Evolutionary conservation across 108 stramenopile genomes (phyloP).

Genomic region (Nitzschia inconspicua): DNA sequence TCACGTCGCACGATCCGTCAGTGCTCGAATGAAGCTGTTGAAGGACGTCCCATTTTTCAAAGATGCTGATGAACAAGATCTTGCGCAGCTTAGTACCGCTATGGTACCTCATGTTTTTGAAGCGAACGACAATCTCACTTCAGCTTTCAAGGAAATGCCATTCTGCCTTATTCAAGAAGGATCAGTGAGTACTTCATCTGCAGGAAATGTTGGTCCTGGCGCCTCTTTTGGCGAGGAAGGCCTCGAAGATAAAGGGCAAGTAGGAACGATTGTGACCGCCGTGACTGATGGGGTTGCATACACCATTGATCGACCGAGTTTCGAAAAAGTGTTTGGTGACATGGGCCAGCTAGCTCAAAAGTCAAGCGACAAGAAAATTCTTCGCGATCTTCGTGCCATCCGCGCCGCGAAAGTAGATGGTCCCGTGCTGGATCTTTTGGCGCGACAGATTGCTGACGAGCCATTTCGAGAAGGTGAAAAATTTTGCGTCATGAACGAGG

Average conservation of each 20-base stretch:
- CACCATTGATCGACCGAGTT: constrained; percentile 41
- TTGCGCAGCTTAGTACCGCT: constrained; percentile 51
- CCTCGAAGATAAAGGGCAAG: constrained; percentile 42
- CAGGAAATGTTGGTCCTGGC: constrained; percentile 25
- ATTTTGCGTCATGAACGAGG: constrained; percentile 45
- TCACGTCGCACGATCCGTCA: constrained; percentile 38
- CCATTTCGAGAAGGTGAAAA: constrained; percentile 53
- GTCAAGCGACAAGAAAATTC: constrained; percentile 35
- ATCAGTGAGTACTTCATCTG: constrained; percentile 35
- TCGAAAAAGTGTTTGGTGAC: constrained; percentile 49
- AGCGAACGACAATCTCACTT: constrained; percentile 53
- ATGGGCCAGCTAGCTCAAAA: constrained; percentile 28
- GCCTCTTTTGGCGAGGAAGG: constrained; percentile 43
- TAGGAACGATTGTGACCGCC: neutral
- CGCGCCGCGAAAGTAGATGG: constrained; percentile 39
- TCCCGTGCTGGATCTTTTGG: constrained; percentile 48
- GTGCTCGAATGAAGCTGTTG: constrained; percentile 50
- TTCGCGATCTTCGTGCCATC: neutral
- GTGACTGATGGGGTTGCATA: constrained; percentile 33
- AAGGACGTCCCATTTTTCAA: constrained; percentile 45
- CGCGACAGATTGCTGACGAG: constrained; percentile 37
- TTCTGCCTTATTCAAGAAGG: constrained; percentile 83
- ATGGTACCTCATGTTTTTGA: constrained; percentile 46
- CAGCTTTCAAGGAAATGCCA: constrained; percentile 38
- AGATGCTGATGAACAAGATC: constrained; percentile 47